Evolutionary conservation across 768 basidiomycete species (phyloP).

Genomic region (Pulveroboletus sp.): DNA sequence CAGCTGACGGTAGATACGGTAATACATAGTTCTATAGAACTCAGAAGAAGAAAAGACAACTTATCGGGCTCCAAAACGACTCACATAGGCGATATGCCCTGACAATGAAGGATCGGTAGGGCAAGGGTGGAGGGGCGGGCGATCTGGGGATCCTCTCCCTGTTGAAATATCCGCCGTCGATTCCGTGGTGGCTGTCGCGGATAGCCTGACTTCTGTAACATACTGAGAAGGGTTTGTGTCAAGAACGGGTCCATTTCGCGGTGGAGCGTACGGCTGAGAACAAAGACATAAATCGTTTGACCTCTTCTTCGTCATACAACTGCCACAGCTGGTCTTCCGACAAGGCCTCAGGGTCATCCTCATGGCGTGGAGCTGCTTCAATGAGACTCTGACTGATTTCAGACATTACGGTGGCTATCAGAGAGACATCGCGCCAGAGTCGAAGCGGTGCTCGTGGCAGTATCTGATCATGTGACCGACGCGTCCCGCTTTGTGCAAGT

Average conservation of each 20-base stretch:
- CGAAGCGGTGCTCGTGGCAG: background rate
- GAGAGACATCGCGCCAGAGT: background rate
- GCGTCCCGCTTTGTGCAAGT: conserved; percentile 24
- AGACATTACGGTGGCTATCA: conserved; percentile 16
- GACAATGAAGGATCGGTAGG: conserved; percentile 22
- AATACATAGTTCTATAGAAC: conserved; percentile 37
- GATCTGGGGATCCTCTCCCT: background rate
- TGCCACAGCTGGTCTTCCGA: conserved; percentile 54
- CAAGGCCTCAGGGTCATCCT: conserved; percentile 28
- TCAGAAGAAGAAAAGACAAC: conserved; percentile 14
- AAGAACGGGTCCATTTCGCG: background rate
- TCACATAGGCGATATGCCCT: conserved; percentile 25
- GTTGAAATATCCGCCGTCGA: conserved; percentile 7
- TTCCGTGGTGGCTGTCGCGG: conserved; percentile 25
- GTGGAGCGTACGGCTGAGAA: conserved; percentile 53
- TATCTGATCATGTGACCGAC: conserved; percentile 26
- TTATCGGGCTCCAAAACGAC: conserved; percentile 8
- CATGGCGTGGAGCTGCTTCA: background rate
- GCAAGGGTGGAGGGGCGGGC: conserved; percentile 5
- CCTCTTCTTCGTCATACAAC: conserved; percentile 61
- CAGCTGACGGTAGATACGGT: conserved; percentile 44
- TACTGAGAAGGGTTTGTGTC: conserved; percentile 36
- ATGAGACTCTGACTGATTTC: background rate
- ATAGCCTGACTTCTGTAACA: conserved; percentile 52
- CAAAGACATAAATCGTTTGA: conserved; percentile 54